Percentiles rank a stretch among this genome's conserved stretches.
Conservation (phyloP, 176 grass and related monocot species). For the Oryza meyeriana region DNA sequence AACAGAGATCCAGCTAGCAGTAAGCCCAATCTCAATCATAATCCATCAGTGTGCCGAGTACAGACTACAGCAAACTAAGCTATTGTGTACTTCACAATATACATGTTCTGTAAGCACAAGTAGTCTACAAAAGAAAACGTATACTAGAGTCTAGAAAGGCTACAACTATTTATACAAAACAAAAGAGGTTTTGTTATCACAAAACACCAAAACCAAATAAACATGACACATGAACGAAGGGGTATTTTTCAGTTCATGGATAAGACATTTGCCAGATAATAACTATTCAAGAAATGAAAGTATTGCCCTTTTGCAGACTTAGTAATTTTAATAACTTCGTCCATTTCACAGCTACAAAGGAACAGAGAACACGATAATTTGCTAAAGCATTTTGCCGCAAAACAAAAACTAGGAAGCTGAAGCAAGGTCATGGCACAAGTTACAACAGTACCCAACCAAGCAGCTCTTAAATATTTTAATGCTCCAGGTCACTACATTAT, state of each 20-base stretch:
- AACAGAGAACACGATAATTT: not conserved
- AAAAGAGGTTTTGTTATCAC: not conserved
- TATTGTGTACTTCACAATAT: not conserved
- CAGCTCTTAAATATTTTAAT: not conserved
- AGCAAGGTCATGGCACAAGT: not conserved
- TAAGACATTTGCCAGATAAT: not conserved
- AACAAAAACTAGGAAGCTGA: not conserved
- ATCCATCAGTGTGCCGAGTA: not conserved
- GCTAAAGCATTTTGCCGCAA: not conserved
- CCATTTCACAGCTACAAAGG: not conserved
- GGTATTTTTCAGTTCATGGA: not conserved
- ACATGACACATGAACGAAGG: not conserved
- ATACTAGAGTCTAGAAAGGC: not conserved
- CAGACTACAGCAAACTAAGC: not conserved
- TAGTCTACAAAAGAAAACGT: not conserved
- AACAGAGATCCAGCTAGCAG: not conserved
- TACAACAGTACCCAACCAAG: not conserved
- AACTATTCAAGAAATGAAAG: not conserved
- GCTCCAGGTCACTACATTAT: slow-evolving; percentile 7
- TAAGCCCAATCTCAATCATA: not conserved
- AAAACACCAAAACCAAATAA: not conserved
- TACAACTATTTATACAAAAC: not conserved
- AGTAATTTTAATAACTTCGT: not conserved
- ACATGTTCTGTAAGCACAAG: not conserved
- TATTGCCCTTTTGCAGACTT: not conserved